These are phyloP conservation scores for Lentinula edodes DNA, from an alignment of 768 basidiomycete genomes.

Conservation along the genomic window DNA sequence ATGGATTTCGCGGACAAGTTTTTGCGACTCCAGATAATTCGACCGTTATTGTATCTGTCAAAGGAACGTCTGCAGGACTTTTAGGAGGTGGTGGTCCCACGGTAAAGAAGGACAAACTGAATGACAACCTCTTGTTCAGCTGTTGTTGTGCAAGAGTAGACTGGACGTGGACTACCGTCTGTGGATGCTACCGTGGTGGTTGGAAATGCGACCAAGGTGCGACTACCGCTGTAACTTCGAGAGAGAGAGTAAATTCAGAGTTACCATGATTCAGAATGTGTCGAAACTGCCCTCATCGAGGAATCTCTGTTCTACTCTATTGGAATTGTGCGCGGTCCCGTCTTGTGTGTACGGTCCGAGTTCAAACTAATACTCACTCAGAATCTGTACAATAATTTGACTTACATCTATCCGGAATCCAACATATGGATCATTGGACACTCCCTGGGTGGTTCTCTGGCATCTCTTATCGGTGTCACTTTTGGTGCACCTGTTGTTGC, in stretches of 20 bases:
- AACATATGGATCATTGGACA: conserved; percentile 87
- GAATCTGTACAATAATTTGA: conserved; percentile 93
- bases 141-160: conserved; percentile 93
- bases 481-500: conserved; percentile 86
- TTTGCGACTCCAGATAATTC: conserved; percentile 81
- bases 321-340: conserved; percentile 59
- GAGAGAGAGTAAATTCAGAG: neutral
- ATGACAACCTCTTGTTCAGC: conserved; percentile 89
- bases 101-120: conserved; percentile 85
- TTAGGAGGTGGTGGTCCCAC: conserved; percentile 79
- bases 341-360: neutral
- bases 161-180: conserved; percentile 93
- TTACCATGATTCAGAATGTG: conserved; percentile 37
- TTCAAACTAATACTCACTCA: conserved; percentile 21
- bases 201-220: conserved; percentile 67
- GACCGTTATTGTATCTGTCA: conserved; percentile 84
- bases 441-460: conserved; percentile 68
- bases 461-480: conserved; percentile 78
- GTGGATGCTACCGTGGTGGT: conserved; percentile 77
- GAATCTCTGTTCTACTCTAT: conserved; percentile 89
- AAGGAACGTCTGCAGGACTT: conserved; percentile 82
- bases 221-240: neutral
- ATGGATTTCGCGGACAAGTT: conserved; percentile 89
- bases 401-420: conserved; percentile 86
- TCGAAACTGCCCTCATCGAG: conserved; percentile 68